Base-by-base conservation (phyloP, 495 filamentous ascomycete species). In the Penicillium taxi region DNA sequence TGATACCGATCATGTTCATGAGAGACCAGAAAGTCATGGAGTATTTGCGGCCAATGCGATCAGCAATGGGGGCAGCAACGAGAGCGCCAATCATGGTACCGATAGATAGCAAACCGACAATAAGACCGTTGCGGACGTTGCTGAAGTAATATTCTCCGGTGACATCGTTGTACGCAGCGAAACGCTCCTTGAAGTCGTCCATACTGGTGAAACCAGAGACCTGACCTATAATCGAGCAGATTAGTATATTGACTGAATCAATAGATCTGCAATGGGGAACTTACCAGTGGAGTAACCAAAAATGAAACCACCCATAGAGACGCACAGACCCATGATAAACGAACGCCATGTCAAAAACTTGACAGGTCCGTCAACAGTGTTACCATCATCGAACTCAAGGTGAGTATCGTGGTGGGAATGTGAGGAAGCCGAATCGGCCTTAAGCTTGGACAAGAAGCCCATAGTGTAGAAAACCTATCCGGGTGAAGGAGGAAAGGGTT, bases 221-320 rank as follows among this genome's bases (percentile, higher is more conserved):
- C 57, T 74, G 70, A 53, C 69, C 69, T 69, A 26, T 20, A 23
- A 22, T 9, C 23, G 23, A 13, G 23, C 18, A 33, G 13, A 7
- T n/a, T 15, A n/a, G 2, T 24, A 14, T 24, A 18, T 21, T 28
- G 13, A n/a, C 14, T 37, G 27, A 21, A 22, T 2, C 18, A 19
- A 2, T 11, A 24, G 37, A 35, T 18, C 24, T 46, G 35, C 20
- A 32, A 43, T 42, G 23, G 24, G n/a, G 41, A 50, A 39, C 52
- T 39, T 59, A 67, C 68, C 70, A 44, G 80, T 85, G 21, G 83
- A 78, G 40, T 83, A 83, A 47, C 83, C 83, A 45, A 85, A 86
- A 41, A 86, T 78, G 55, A 86, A 80, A 43, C 81, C 81, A 51
- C 81, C 81, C 67, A 86, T 80, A 6, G 81, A 74, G 26, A 72